These are phyloP conservation scores for Arthromyces matolae DNA, from an alignment of 768 basidiomycete species.

Conservation along the genomic window DNA sequence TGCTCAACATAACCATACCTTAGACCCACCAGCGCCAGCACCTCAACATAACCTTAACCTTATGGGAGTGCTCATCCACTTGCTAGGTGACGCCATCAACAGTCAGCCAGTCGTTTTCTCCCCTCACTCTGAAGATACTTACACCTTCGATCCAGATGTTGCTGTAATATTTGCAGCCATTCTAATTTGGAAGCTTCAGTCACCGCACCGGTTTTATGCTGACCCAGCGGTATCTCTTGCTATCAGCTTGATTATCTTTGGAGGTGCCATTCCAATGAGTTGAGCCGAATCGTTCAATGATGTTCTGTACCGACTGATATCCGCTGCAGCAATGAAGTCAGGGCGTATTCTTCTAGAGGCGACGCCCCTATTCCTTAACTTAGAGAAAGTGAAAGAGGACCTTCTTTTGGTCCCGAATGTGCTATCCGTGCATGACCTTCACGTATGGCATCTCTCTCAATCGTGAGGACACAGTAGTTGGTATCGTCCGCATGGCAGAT, in stretches of 20 bases:
- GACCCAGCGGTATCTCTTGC: constrained; percentile 92
- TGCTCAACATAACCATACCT: constrained; percentile 45
- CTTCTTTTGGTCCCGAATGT: constrained; percentile 24
- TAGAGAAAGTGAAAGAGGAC: constrained; percentile 46
- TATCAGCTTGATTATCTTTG: constrained; percentile 78
- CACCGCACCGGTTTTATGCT: constrained; percentile 84
- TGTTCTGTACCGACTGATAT: neutral
- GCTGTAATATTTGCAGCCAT: constrained; percentile 95
- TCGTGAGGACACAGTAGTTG: too few relatives aligned
- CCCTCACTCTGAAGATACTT: constrained; percentile 74
- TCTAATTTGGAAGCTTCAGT: constrained; percentile 86
- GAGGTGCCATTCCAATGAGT: constrained; percentile 51
- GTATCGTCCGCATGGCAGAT: too few relatives aligned
- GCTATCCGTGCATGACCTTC: constrained; percentile 14
- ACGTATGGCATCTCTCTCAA: constrained; percentile 44
- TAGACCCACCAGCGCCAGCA: constrained; percentile 31
- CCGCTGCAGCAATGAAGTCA: constrained; percentile 36
- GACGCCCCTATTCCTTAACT: constrained; percentile 45
- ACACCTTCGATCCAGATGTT: constrained; percentile 94
- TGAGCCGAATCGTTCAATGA: constrained; percentile 11
- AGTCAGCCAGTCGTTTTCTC: constrained; percentile 17
- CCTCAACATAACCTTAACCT: constrained; percentile 43
- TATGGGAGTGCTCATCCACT: constrained; percentile 46
- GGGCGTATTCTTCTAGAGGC: constrained; percentile 52
- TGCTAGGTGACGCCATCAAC: constrained; percentile 40